A percentile compares a stretch with the other conserved stretches of the same genome.
phyloP scores from a whole-genome alignment of 441 rosid species.

The Kokia cookei region DNA sequence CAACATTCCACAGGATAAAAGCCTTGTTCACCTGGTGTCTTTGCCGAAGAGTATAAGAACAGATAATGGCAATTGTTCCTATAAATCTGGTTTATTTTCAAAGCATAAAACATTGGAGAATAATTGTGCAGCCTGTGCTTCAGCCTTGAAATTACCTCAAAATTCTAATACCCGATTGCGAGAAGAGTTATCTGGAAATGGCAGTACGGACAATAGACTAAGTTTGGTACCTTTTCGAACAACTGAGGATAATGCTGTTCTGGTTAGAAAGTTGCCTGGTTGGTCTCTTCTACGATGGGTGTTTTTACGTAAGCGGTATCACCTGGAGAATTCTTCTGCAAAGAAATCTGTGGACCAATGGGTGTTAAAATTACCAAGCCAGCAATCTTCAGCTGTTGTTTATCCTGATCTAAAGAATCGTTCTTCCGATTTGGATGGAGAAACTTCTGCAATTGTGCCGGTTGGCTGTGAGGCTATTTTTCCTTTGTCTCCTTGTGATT shows the following conservation, averaged over 20 bases:
- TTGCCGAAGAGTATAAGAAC: slow-evolving; percentile 19
- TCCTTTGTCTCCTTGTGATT: slow-evolving; percentile 26
- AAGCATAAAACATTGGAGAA: slow-evolving; percentile 19
- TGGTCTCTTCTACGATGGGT: slow-evolving; percentile 58
- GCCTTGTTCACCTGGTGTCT: slow-evolving; percentile 24
- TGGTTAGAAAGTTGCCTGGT: slow-evolving; percentile 20
- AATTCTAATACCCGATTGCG: slow-evolving; percentile 4
- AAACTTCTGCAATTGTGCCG: slow-evolving; percentile 44
- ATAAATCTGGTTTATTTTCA: slow-evolving; percentile 19
- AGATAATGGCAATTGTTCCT: slow-evolving; percentile 22
- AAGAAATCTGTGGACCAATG: slow-evolving; percentile 44
- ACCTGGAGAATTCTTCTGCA: slow-evolving; percentile 26
- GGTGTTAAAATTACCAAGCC: slow-evolving; percentile 42
- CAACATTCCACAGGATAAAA: slow-evolving; percentile 12
- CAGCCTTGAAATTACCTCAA: slow-evolving; percentile 15
- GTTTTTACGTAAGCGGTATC: slow-evolving; percentile 27
- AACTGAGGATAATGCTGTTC: slow-evolving; percentile 18
- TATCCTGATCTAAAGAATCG: slow-evolving; percentile 55
- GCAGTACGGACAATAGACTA: slow-evolving; percentile 32
- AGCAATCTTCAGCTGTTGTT: slow-evolving; percentile 44
- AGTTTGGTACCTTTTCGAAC: slow-evolving; percentile 47
- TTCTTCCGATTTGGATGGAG: slow-evolving; percentile 37
- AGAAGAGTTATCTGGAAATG: slow-evolving; percentile 15
- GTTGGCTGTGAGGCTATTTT: slow-evolving; percentile 14
- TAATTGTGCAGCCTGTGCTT: slow-evolving; percentile 14